Base-by-base conservation (phyloP, 306 rosid species). In the Lablab purpureus region DNA sequence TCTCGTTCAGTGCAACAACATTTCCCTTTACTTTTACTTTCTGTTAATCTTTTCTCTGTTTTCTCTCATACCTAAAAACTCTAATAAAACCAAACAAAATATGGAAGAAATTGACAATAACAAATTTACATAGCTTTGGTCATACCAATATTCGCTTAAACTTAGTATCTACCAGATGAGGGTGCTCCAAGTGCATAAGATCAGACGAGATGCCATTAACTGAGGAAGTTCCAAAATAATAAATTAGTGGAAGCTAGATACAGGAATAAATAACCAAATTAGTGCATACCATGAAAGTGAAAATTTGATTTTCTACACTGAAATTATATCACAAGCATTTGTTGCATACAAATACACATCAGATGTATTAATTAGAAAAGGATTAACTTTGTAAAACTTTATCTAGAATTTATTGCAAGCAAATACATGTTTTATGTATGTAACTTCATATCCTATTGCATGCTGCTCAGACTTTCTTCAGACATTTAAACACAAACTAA, bases 91-190 rank as follows among this genome's bases (percentile, higher is more conserved):
- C 18, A 67, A 43, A 56, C 28, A 59, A 63, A 84, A 72, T 28
- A 81, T 67, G 12, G 8, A 46, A 58, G 40, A 54, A 70, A 56
- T 25, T 18, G 17, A 19, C 22, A 80, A 47, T 19, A 58, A 71
- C 51, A 81, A 82, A 34, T 51, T 81, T 54, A 34, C 21, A 81
- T 15, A 67, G 68, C 72, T 63, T 71, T 28, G 30, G 68, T 43
- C 97, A 82, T 92, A 94, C 98, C 96, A 92, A 79, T 86, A 94
- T 89, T 81, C 97, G 91, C 82, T 91, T 81, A 84, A 94, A 89
- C 84, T 86, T 88, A 60, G 88, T 67, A 81, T 84, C 82, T 40
- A 78, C 84, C 64, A 89, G 85, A 87, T 76, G 91, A 80, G 88
- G 77, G 84, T 81, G 89, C 84, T 89, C 87, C 94, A 80, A 71